Evolutionary conservation across 345 rosid species (phyloP), one percentile per base, ranked within the genome.

Genomic region (Murraya paniculata): DNA sequence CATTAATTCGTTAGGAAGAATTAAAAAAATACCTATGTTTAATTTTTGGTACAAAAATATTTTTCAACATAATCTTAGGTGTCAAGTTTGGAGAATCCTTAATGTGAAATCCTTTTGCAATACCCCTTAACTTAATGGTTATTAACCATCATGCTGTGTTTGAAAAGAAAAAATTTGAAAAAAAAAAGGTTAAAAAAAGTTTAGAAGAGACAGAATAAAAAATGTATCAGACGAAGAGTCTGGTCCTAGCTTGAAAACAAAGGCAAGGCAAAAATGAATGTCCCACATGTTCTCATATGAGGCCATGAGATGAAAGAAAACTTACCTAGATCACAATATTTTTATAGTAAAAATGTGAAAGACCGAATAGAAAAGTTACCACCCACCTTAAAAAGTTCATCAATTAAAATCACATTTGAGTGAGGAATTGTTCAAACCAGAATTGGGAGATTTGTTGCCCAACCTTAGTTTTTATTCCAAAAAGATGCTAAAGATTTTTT

Each of bases 241-340:
- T 21, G 24, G 53, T 2, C 19, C 39, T 77, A 18, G 59, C 64
- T 82, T 75, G 64, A 66, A 78, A 67, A 55, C 67, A 55, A 82
- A 64, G 50, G 78, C 58, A 61, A 73, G 50, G 64, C 61, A 27
- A 67, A 73, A 73, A 77, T 71, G 61, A 55, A 41, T 35, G 50
- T 6, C 55, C 65, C 55, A 67, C 79, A 30, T 64, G 48, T 7
- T 25, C 28, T 39, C 45, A 9, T 14, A 13, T 22, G 38, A 36
- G 21, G 57, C 14, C 50, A 13, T 5, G 45, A 57, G 22, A 68
- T 56, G 67, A 9, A n/a, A 27, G 55, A 50, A 64, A 53, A 69
- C n/a, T 7, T 25, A 53, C 71, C 27, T 25, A 13, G 28, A 41
- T 30, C 50, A 22, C 1, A 10, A 19, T 65, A 35, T 35, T 64